Conservation (phyloP, 2,329 filamentous ascomycete species). For the Penicillium sp. region DNA sequence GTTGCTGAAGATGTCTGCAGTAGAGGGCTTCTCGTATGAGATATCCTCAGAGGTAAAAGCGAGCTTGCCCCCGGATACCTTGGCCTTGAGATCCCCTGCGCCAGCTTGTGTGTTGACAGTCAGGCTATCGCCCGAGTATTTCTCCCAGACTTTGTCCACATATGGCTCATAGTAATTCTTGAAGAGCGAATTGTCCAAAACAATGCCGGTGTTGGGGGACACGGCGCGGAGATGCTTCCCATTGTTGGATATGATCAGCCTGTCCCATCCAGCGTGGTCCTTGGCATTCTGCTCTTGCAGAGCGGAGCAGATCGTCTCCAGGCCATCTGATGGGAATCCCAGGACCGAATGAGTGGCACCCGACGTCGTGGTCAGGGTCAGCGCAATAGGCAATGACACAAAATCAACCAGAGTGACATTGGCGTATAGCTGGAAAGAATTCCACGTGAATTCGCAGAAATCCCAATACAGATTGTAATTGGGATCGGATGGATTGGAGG, state of each 20-base stretch:
- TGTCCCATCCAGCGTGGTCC: constrained; percentile 58
- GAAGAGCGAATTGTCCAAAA: constrained; percentile 43
- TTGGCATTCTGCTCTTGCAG: constrained; percentile 50
- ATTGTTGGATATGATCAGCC: constrained; percentile 47
- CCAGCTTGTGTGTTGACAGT: constrained; percentile 61
- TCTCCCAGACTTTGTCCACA: constrained; percentile 47
- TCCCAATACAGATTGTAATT: constrained; percentile 60
- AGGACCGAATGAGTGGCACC: constrained; percentile 47
- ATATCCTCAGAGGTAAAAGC: constrained; percentile 41
- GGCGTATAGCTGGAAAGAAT: constrained; percentile 55
- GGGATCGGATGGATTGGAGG: constrained; percentile 58
- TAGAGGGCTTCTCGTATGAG: constrained; percentile 52
- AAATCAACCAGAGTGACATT: constrained; percentile 75
- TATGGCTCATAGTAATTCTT: constrained; percentile 49
- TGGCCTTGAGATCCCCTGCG: constrained; percentile 49
- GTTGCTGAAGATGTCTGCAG: constrained; percentile 61
- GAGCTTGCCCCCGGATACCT: constrained; percentile 40
- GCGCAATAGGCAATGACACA: constrained; percentile 57
- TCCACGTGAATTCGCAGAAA: constrained; percentile 66
- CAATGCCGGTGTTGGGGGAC: constrained; percentile 40
- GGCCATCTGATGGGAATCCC: constrained; percentile 54
- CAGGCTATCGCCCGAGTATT: constrained; percentile 43
- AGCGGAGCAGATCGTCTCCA: constrained; percentile 50
- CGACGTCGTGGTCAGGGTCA: constrained; percentile 43
- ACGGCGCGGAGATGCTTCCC: constrained; percentile 39